Evolutionary conservation across 176 grass and related monocot genomes (phyloP), one percentile per base, ranked within the genome.

Genomic region (Typha latifolia): DNA sequence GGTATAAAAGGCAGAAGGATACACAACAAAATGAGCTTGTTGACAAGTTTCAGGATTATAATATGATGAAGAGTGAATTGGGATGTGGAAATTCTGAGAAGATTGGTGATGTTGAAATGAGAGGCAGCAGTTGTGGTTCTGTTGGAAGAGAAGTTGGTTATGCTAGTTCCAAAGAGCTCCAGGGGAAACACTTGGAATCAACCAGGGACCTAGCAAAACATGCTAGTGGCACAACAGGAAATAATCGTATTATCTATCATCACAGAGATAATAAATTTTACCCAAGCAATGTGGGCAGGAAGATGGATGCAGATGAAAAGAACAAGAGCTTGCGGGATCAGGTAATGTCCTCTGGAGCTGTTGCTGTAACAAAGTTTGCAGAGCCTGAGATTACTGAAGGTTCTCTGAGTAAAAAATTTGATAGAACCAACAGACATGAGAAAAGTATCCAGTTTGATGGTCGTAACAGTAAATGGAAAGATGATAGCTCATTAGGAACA

Each of bases 1-100:
- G 70, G n/a, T 62, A 69, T 69, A 61, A 70, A 69, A 18, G 56
- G 67, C 14, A 10, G 34, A 82, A 61, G 2, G 2, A 71, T 81
- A 74, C 51, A 50, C 63, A 66, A 81, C 18, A 49, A 66, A 29
- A 16, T 12, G 26, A 5, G 47, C 15, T 6, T 18, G 70, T 64
- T 62, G 12, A 24, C 48, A 51, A 51, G 67, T 51, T 50, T 51
- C 61, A 4, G 16, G 61, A 52, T 75, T 64, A 61, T 72, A 72
- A 59, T 29, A 72, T 22, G n/a, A 31, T 12, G 6, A 72, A 59
- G 8, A 57, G 1, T 16, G 50, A 18, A 31, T 7, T 34, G 14
- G 24, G 49, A 61, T 29, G 64, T 61, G 61, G 65, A 66, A 48
- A 23, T 70, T 62, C 12, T 49, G 1, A 70, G 53, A 78, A 78